Conservation (phyloP, 2,329 filamentous ascomycete genomes). For the Aspergillus jensenii region DNA sequence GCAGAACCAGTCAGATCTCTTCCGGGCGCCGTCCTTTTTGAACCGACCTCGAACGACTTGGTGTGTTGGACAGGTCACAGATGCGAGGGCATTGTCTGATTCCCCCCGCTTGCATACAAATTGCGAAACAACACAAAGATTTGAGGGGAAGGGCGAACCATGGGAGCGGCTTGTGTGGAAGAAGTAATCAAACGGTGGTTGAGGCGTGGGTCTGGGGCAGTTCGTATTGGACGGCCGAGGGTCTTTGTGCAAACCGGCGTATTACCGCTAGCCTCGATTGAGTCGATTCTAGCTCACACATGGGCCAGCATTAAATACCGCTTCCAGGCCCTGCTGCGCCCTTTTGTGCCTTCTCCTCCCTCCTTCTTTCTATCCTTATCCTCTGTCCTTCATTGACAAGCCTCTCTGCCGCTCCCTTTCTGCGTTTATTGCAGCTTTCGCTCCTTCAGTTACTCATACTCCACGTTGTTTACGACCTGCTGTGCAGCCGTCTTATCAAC, state of each 20-base stretch:
- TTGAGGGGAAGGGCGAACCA: background rate
- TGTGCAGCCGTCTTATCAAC: slow-evolving; percentile 19
- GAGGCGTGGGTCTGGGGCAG: slow-evolving; percentile 2
- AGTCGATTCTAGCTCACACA: background rate
- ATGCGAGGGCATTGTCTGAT: slow-evolving; percentile 7
- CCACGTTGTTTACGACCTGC: slow-evolving; percentile 16
- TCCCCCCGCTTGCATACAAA: background rate
- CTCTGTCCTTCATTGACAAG: slow-evolving; percentile 14
- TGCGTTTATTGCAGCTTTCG: slow-evolving; percentile 7
- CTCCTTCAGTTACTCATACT: slow-evolving; percentile 9
- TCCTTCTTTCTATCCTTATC: slow-evolving; percentile 7
- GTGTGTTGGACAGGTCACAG: slow-evolving; percentile 8
- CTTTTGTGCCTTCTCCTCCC: background rate
- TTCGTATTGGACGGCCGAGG: background rate
- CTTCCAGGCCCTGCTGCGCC: slow-evolving; percentile 3
- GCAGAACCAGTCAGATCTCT: slow-evolving; percentile 1
- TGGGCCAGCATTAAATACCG: slow-evolving; percentile 12
- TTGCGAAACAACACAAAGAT: background rate
- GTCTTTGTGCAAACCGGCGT: background rate
- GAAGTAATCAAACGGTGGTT: background rate
- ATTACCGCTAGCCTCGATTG: background rate
- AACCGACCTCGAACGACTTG: background rate
- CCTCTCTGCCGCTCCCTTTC: slow-evolving; percentile 19
- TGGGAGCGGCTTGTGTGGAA: background rate
- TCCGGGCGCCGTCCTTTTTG: background rate